Conservation (phyloP, 768 basidiomycete genomes). For the Pleurotus sapidus region DNA sequence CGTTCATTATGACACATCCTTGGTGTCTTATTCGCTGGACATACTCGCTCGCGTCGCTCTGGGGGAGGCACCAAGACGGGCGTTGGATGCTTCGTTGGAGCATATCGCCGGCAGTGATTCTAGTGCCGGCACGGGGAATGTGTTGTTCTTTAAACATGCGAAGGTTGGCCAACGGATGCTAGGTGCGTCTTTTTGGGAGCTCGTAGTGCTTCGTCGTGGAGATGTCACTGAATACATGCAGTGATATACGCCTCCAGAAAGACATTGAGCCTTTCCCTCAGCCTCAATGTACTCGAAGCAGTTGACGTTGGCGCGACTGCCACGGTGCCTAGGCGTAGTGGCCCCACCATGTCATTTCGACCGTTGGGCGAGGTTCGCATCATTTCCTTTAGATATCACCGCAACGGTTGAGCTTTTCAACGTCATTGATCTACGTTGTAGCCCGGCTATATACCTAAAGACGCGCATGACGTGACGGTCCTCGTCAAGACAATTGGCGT, state of each 20-base stretch:
- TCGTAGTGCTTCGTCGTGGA: background rate
- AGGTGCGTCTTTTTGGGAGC: constrained; percentile 30
- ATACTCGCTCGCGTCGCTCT: constrained; percentile 58
- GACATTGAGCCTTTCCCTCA: constrained; percentile 50
- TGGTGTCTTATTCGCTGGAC: constrained; percentile 71
- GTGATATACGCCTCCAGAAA: constrained; percentile 71
- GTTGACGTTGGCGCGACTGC: constrained; percentile 34
- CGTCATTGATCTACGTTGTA: constrained; percentile 20
- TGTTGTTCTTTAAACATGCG: constrained; percentile 62
- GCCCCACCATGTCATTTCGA: constrained; percentile 45
- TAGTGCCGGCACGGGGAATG: constrained; percentile 26
- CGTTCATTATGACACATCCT: constrained; percentile 53
- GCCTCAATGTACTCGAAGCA: constrained; percentile 60
- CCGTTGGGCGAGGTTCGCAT: constrained; percentile 62
- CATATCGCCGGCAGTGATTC: constrained; percentile 49
- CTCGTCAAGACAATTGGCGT: constrained; percentile 64
- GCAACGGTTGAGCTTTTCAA: background rate
- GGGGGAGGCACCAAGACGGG: constrained; percentile 41
- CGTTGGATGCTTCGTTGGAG: constrained; percentile 58
- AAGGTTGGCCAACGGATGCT: constrained; percentile 51
- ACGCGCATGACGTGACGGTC: constrained; percentile 58
- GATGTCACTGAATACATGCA: constrained; percentile 20
- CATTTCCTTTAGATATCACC: background rate
- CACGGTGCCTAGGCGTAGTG: constrained; percentile 32
- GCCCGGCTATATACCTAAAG: constrained; percentile 71